phyloP scores from a whole-genome alignment of 2,329 filamentous ascomycete genomes.

The Sporothrix brasiliensis region DNA sequence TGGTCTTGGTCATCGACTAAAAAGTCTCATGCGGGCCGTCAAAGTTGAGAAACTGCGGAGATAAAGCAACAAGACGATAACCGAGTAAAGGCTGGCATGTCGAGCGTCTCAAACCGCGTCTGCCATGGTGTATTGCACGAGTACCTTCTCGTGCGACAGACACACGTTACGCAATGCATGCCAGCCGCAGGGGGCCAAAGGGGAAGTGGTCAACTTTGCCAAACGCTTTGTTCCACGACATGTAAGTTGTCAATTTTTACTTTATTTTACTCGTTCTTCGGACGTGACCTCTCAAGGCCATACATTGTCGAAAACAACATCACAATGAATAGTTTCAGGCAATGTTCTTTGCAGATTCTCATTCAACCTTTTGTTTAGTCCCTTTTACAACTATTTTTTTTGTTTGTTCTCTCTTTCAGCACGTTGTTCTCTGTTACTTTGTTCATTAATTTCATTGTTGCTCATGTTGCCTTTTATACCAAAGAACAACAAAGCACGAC shows the following conservation, averaged over 20 bases:
- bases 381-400: neutral
- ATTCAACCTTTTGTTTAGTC: neutral
- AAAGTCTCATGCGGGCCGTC: neutral
- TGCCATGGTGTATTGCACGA: no score
- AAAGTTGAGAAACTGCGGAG: neutral
- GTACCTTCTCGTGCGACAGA: neutral
- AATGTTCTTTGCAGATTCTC: neutral
- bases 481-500: neutral
- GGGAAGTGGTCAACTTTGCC: neutral
- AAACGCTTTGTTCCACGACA: conserved; percentile 4
- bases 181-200: conserved; percentile 6
- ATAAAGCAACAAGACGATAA: neutral
- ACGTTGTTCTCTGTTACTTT: neutral
- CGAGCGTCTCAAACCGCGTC: neutral
- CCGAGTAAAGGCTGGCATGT: neutral
- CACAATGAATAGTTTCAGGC: neutral
- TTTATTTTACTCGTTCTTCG: neutral
- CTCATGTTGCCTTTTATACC: neutral
- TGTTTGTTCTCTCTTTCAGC: neutral
- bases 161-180: conserved; percentile 14
- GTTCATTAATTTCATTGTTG: conserved; percentile 4
- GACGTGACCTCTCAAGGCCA: neutral
- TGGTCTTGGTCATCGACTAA: neutral
- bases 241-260: neutral
- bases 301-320: neutral